Conservation (phyloP, 2,329 filamentous ascomycete genomes). For the Hymenoscyphus fraxineus region DNA sequence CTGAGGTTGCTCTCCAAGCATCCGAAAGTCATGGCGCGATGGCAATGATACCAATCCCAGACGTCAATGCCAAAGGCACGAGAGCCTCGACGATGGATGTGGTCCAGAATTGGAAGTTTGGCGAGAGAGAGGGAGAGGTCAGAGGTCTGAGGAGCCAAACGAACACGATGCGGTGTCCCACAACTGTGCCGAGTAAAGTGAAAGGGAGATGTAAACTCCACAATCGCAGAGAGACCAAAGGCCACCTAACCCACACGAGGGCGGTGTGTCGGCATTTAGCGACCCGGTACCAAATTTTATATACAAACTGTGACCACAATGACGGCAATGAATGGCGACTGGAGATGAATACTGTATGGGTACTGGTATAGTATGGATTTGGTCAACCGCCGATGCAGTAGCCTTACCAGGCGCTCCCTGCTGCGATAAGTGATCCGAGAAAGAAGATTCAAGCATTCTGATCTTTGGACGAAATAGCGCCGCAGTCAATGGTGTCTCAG, state of each 20-base stretch:
- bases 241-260: neutral
- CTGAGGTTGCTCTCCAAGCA: neutral
- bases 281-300: neutral
- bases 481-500: slow-evolving; percentile 7
- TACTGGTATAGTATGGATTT: neutral
- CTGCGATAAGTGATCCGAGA: neutral
- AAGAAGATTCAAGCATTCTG: neutral
- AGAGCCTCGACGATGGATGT: neutral
- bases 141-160: neutral
- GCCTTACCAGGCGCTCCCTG: slow-evolving; percentile 1
- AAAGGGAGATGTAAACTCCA: neutral
- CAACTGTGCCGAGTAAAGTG: neutral
- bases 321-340: neutral
- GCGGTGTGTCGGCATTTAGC: slow-evolving; percentile 1
- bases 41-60: neutral
- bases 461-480: neutral
- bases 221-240: neutral
- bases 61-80: neutral
- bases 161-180: slow-evolving; percentile 1
- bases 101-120: neutral
- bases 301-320: neutral
- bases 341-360: neutral
- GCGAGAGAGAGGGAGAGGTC: neutral
- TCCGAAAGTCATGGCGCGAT: neutral
- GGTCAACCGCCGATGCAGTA: neutral